These are phyloP conservation scores for Starmera caribaea DNA, from an alignment of 805 yeast species.

Conservation along the genomic window DNA sequence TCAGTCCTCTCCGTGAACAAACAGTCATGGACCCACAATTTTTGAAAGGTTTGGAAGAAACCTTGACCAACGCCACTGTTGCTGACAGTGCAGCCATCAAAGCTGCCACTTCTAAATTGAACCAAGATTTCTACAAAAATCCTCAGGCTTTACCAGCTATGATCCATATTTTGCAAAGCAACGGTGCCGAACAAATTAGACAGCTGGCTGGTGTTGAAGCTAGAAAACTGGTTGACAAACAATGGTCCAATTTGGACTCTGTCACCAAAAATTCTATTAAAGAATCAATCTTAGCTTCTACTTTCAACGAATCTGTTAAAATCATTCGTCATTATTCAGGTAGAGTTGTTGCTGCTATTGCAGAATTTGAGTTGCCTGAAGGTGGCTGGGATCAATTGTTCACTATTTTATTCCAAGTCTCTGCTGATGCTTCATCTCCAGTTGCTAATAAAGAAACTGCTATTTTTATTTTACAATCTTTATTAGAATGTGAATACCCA, in stretches of 20 bases:
- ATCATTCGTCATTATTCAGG: conserved; percentile 82
- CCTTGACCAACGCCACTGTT: conserved; percentile 66
- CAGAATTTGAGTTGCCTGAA: conserved; percentile 60
- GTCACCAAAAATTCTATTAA: conserved; percentile 51
- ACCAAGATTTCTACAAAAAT: conserved; percentile 63
- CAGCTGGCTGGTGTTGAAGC: conserved; percentile 97
- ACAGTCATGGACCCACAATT: conserved; percentile 58
- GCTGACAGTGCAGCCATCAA: conserved; percentile 80
- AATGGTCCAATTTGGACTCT: conserved; percentile 48
- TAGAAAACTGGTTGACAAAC: conserved; percentile 64
- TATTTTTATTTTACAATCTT: conserved; percentile 64
- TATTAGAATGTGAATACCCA: conserved; percentile 63
- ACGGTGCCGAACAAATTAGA: conserved; percentile 60
- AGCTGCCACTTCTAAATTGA: conserved; percentile 67
- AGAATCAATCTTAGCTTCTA: conserved; percentile 54
- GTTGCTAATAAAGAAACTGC: conserved; percentile 70
- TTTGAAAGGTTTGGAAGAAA: conserved; percentile 62
- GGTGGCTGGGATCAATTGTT: conserved; percentile 71
- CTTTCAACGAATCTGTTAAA: conserved; percentile 54
- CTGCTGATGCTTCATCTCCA: conserved; percentile 34
- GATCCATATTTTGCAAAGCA: conserved; percentile 68
- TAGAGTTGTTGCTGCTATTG: conserved; percentile 82
- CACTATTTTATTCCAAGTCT: conserved; percentile 59
- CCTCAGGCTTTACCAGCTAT: conserved; percentile 72
- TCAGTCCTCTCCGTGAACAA: background rate